Conservation (phyloP, 352 stramenopile genomes). For the Pythium volutum region DNA sequence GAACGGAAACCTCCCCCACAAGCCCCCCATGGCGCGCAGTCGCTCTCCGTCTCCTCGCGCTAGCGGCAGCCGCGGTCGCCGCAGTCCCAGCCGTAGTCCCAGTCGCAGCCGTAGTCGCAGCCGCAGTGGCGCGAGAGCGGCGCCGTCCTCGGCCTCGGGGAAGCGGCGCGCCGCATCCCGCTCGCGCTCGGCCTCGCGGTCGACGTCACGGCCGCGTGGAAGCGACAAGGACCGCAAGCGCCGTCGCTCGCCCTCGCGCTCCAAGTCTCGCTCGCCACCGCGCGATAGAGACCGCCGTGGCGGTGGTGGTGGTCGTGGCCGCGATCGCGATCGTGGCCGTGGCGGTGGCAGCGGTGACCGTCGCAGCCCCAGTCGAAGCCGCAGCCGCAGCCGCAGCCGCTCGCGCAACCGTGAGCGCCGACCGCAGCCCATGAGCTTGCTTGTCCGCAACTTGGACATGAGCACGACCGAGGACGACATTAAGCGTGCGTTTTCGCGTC, state of each 20-base stretch:
- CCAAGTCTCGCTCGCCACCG: slow-evolving; percentile 13
- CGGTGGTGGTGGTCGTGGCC: neutral
- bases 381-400: slow-evolving; percentile 10
- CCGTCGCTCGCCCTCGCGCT: slow-evolving; percentile 37
- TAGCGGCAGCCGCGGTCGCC: slow-evolving; percentile 25
- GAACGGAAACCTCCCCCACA: neutral
- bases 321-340: slow-evolving; percentile 25
- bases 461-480: slow-evolving; percentile 32
- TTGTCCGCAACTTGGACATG: slow-evolving; percentile 31
- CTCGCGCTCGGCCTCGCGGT: slow-evolving; percentile 19
- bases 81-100: slow-evolving; percentile 29
- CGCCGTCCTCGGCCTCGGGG: slow-evolving; percentile 5
- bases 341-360: slow-evolving; percentile 15
- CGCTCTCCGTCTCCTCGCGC: slow-evolving; percentile 51
- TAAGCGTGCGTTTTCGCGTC: slow-evolving; percentile 31
- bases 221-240: slow-evolving; percentile 29
- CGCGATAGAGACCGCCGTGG: slow-evolving; percentile 8
- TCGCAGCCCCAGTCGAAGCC: slow-evolving; percentile 5
- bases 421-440: slow-evolving; percentile 28
- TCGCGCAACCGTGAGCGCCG: slow-evolving; percentile 17
- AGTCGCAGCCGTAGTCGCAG: slow-evolving; percentile 24
- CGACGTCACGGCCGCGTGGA: slow-evolving; percentile 17
- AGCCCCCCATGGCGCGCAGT: slow-evolving; percentile 11
- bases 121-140: slow-evolving; percentile 8
- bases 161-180: slow-evolving; percentile 18